Conservation (phyloP, 352 stramenopile species). For the Globisporangium camurandrum region DNA sequence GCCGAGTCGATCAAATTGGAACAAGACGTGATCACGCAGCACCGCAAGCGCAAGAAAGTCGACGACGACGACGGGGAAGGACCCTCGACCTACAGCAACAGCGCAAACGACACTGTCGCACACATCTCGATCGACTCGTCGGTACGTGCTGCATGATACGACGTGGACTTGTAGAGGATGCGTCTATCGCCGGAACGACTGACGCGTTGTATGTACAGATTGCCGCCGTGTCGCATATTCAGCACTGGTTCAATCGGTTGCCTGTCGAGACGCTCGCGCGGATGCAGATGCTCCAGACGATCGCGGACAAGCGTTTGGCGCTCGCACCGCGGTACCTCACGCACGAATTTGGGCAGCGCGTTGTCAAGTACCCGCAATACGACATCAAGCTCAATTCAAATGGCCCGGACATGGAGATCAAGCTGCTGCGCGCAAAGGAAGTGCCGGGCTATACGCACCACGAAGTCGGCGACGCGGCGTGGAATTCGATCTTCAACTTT, state of each 20-base stretch:
- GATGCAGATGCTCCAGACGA: constrained; percentile 33
- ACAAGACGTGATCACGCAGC: constrained; percentile 49
- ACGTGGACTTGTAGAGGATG: background rate
- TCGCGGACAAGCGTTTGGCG: constrained; percentile 47
- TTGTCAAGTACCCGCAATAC: constrained; percentile 48
- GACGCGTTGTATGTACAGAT: constrained; percentile 15
- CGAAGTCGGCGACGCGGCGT: constrained; percentile 56
- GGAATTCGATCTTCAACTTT: constrained; percentile 77
- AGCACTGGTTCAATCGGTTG: constrained; percentile 61
- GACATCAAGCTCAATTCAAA: constrained; percentile 80
- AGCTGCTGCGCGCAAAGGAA: constrained; percentile 56
- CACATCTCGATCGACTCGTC: constrained; percentile 16
- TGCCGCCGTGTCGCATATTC: constrained; percentile 23
- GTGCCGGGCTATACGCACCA: constrained; percentile 48
- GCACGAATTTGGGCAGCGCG: constrained; percentile 34
- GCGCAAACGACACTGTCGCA: too few relatives aligned
- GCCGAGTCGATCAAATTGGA: constrained; percentile 37
- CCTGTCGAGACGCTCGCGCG: constrained; percentile 56
- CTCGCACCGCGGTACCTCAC: constrained; percentile 44
- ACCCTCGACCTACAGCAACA: too few relatives aligned
- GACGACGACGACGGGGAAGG: constrained; percentile 27
- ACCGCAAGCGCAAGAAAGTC: constrained; percentile 71
- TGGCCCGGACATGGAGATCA: constrained; percentile 73
- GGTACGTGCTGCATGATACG: constrained; percentile 5
- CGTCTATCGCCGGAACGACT: background rate